A percentile compares a stretch with the other conserved stretches of the same genome.
These are phyloP conservation scores for Suillus cothurnatus DNA, from an alignment of 768 basidiomycete genomes.

Conservation along the genomic window DNA sequence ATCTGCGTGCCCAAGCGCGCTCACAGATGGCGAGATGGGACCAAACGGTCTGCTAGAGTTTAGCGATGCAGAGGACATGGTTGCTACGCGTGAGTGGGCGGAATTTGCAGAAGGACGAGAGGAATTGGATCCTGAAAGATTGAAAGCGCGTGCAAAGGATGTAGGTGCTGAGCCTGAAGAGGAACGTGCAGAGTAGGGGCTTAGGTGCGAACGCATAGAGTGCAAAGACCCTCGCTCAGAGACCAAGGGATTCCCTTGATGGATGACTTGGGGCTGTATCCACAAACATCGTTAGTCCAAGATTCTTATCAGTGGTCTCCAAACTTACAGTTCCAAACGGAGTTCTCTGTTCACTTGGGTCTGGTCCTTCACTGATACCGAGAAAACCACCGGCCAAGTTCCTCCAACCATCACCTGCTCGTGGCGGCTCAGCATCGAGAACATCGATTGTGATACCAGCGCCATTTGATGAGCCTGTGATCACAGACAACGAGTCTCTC, in stretches of 20 bases:
- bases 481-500: slow-evolving; percentile 38
- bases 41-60: slow-evolving; percentile 45
- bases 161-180: slow-evolving; percentile 53
- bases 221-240: slow-evolving; percentile 70
- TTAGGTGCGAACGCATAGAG: slow-evolving; percentile 60
- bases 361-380: slow-evolving; percentile 19
- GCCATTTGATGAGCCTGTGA: slow-evolving; percentile 33
- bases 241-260: slow-evolving; percentile 40
- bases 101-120: slow-evolving; percentile 48
- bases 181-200: slow-evolving; percentile 48
- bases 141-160: slow-evolving; percentile 44
- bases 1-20: slow-evolving; percentile 46
- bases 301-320: slow-evolving; percentile 7
- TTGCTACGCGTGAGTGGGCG: slow-evolving; percentile 37
- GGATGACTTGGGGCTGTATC: slow-evolving; percentile 45
- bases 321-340: slow-evolving; percentile 66
- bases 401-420: slow-evolving; percentile 63
- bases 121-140: slow-evolving; percentile 53
- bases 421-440: slow-evolving; percentile 70
- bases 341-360: slow-evolving; percentile 42
- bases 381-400: slow-evolving; percentile 44
- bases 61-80: slow-evolving; percentile 40
- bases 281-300: slow-evolving; percentile 15
- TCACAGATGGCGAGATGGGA: slow-evolving; percentile 49
- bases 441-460: slow-evolving; percentile 53